These are phyloP conservation scores for Chenopodium quinoa DNA, from an alignment of 148 eudicot genomes.

Conservation along the genomic window DNA sequence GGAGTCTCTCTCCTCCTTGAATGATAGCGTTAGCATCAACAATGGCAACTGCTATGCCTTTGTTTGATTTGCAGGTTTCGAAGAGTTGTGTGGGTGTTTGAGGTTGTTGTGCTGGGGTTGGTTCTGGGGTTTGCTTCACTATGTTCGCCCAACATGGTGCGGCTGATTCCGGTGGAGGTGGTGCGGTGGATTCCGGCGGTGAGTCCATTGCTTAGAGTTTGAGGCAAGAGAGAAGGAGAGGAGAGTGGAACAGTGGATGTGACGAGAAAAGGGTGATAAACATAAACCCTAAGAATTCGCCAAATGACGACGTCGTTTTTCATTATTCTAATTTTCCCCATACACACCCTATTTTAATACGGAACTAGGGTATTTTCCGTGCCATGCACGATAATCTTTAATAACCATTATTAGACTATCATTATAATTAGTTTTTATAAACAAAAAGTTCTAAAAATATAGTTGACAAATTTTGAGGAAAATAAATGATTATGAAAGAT, in stretches of 20 bases:
- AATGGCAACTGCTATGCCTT: slow-evolving; percentile 78
- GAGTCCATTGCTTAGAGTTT: not conserved
- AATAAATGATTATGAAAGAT: too few relatives aligned
- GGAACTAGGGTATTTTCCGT: too few relatives aligned
- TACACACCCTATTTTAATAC: too few relatives aligned
- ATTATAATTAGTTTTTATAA: too few relatives aligned
- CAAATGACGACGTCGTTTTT: too few relatives aligned
- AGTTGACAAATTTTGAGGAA: too few relatives aligned
- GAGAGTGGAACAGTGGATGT: not conserved
- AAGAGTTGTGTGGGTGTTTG: slow-evolving; percentile 6
- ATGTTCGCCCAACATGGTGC: slow-evolving; percentile 65
- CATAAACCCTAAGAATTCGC: not conserved
- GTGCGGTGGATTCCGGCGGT: not conserved
- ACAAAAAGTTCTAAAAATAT: too few relatives aligned
- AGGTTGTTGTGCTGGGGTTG: not conserved
- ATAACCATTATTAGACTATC: too few relatives aligned
- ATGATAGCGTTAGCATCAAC: slow-evolving; percentile 95
- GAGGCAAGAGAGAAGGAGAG: not conserved
- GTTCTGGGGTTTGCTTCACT: slow-evolving; percentile 33
- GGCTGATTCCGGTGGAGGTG: slow-evolving; percentile 13
- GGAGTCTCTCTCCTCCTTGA: slow-evolving; percentile 60
- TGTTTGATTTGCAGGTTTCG: slow-evolving; percentile 41
- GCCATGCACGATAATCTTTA: too few relatives aligned
- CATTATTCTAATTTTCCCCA: too few relatives aligned
- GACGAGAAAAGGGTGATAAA: not conserved